Evolutionary conservation across 176 grass and related monocot genomes (phyloP).

Genomic region (Carex myosuroides): DNA sequence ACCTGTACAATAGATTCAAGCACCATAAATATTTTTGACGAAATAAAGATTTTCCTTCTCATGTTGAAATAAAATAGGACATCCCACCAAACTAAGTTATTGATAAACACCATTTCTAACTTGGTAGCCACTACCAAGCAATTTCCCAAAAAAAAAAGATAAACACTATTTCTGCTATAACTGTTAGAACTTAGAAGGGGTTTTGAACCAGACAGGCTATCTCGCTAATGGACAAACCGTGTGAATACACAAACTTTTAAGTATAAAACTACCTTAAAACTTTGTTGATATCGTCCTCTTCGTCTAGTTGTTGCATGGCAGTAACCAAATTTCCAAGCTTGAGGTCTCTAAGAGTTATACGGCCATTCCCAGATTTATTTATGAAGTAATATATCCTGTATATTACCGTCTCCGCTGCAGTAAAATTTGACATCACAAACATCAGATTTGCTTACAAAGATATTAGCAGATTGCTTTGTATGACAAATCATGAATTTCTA

Average conservation of each 20-base stretch:
- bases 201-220: neutral
- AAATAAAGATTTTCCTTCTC: neutral
- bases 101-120: neutral
- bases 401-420: conserved; percentile 95
- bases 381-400: conserved; percentile 99
- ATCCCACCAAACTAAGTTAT: neutral
- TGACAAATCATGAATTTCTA: neutral
- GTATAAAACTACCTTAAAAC: conserved; percentile 64
- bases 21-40: conserved; percentile 8
- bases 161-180: neutral
- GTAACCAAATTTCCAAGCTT: conserved; percentile 96
- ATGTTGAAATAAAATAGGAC: neutral
- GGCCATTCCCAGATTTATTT: conserved; percentile 95
- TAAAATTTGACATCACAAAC: conserved; percentile 24
- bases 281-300: conserved; percentile 99
- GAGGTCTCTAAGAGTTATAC: conserved; percentile 83
- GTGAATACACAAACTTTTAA: neutral
- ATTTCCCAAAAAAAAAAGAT: too few species aligned
- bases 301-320: conserved; percentile 95
- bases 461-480: neutral
- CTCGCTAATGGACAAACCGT: neutral
- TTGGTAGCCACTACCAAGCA: too few species aligned
- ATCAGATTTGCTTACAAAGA: conserved; percentile 13
- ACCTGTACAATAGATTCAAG: conserved; percentile 44
- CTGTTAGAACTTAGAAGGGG: neutral